Base-by-base conservation (phyloP, 2,329 filamentous ascomycete species). In the Trichoderma guizhouense region DNA sequence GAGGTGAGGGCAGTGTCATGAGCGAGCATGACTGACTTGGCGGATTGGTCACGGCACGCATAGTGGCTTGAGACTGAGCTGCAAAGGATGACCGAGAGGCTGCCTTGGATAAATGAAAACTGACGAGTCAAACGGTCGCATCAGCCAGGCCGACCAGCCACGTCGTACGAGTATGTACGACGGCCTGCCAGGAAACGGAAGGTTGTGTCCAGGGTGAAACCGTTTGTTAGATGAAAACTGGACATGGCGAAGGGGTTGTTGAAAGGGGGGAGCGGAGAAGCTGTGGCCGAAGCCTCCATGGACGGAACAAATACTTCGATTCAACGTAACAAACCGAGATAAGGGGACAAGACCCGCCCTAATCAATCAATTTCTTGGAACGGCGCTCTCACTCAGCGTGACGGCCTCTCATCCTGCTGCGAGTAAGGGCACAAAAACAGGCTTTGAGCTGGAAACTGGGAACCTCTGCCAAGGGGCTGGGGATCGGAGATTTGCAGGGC, bases 401-500 rank as follows among this genome's bases (percentile, higher is more conserved):
- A 21, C 58, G 32, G n/a, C 43, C 9, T 51, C n/a, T 53, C n/a
- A 53, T 53, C 47, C 47, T 53, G 47, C 47, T 53, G 9, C 15
- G 28, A 32, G 57, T 30, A 60, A 60, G 55, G 55, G 28, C 15
- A 32, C 32, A 51, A 69, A 69, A 69, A 62, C 67, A 62, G 67
- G 67, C 57, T 69, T 53, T 51, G 55, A 11, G 28, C 36, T 51
- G 36, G 69, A 55, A 39, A 43, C 39, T 43, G 39, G 36, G 69
- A 32, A n/a, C 43, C n/a, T 32, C 43, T 34, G 36, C 55, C 28
- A 67, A 71, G 66, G 67, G 67, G 36, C 68, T 71, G 39, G 53
- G 61, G 57, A 75, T 76, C 74, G 74, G 70, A 72, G 34, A 71
- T 74, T 76, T 57, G 72, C 70, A 75, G 72, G 69, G 65, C 51